These are phyloP conservation scores for Dactylonectria macrodidyma DNA, from an alignment of 2,329 filamentous ascomycete genomes.

Conservation along the genomic window DNA sequence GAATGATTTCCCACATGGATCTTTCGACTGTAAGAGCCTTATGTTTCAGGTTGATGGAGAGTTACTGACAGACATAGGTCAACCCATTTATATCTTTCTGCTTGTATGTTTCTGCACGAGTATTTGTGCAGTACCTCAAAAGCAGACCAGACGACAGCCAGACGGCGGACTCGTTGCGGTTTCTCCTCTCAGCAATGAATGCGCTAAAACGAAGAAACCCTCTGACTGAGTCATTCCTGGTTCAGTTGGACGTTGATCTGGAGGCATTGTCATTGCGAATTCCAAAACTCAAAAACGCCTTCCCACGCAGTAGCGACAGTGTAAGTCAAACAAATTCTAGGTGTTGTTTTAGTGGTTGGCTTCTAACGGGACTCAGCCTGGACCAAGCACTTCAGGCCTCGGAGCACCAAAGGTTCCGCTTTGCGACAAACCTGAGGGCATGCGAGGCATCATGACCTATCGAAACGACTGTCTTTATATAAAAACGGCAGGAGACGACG, in stretches of 20 bases:
- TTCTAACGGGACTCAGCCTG: conserved; percentile 50
- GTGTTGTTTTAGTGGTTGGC: not conserved
- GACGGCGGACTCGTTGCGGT: conserved; percentile 86
- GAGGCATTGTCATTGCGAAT: conserved; percentile 78
- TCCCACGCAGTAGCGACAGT: conserved; percentile 66
- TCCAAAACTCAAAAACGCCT: conserved; percentile 69
- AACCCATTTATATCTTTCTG: conserved; percentile 97
- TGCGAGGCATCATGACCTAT: conserved; percentile 61
- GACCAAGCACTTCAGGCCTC: conserved; percentile 35
- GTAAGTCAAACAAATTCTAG: conserved; percentile 56
- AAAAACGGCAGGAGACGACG: conserved; percentile 57
- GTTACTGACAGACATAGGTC: conserved; percentile 72
- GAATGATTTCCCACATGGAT: conserved; percentile 92
- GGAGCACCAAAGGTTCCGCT: conserved; percentile 38
- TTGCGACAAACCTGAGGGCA: conserved; percentile 54
- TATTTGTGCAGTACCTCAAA: conserved; percentile 97
- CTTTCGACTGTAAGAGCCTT: conserved; percentile 77
- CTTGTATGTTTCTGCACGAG: conserved; percentile 93
- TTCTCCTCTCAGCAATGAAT: conserved; percentile 91
- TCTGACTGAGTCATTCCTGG: conserved; percentile 93
- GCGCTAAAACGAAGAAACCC: conserved; percentile 90
- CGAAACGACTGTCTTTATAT: conserved; percentile 62
- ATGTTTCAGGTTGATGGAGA: not conserved
- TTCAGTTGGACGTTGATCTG: conserved; percentile 93
- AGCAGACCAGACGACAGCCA: conserved; percentile 88